phyloP scores from a whole-genome alignment of 1,139 yeast genomes.

The Suhomyces coccinellae region DNA sequence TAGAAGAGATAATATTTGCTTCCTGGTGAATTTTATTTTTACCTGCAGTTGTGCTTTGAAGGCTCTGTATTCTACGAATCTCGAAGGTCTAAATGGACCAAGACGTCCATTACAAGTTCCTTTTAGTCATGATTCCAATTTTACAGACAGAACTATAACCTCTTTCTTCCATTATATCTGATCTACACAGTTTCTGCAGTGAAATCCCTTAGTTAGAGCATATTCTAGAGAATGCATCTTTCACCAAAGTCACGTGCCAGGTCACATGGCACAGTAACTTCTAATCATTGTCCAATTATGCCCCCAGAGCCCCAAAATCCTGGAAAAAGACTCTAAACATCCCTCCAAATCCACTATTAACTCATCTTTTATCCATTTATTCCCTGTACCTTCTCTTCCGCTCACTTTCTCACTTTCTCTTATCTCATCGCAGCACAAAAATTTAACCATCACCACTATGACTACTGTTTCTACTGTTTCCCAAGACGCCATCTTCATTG shows the following conservation, averaged over 20 bases:
- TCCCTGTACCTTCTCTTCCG: neutral
- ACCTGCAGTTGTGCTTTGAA: too few species aligned
- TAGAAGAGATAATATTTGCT: too few species aligned
- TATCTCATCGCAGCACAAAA: constrained; percentile 5
- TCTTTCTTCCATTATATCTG: too few species aligned
- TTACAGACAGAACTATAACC: too few species aligned
- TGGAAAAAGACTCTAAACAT: neutral
- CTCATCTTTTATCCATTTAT: neutral
- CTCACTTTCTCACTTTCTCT: neutral
- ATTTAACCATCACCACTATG: constrained; percentile 1
- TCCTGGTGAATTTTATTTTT: too few species aligned
- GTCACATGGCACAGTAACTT: neutral
- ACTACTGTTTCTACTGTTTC: constrained; percentile 3
- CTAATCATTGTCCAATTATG: neutral
- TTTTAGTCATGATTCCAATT: too few species aligned
- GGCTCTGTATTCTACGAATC: too few species aligned
- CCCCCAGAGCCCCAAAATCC: neutral
- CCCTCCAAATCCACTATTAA: neutral
- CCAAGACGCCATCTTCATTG: constrained; percentile 66
- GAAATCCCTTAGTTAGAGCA: neutral
- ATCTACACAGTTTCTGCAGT: too few species aligned
- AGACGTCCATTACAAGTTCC: too few species aligned
- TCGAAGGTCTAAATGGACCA: too few species aligned
- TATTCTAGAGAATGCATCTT: neutral
- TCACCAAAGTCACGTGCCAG: neutral